Conservation (phyloP, 2,329 filamentous ascomycete species). For the Phyllosticta capitalensis region DNA sequence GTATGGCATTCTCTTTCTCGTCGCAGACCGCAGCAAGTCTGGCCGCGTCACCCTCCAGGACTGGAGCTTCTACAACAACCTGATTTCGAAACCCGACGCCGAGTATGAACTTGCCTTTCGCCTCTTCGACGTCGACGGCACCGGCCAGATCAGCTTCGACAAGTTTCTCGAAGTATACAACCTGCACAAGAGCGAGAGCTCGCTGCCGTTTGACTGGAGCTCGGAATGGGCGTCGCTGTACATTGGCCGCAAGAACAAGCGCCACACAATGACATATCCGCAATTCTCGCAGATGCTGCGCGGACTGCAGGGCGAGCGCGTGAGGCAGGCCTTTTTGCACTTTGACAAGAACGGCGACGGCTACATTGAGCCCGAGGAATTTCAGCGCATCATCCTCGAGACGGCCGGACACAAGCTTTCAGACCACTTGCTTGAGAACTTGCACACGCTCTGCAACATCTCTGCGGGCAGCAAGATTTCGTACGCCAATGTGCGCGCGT, state of each 20-base stretch:
- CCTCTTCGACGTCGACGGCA: conserved; percentile 80
- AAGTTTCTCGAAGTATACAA: conserved; percentile 79
- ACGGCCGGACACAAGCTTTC: conserved; percentile 94
- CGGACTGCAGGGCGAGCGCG: conserved; percentile 88
- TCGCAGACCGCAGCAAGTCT: conserved; percentile 69
- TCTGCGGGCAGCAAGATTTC: conserved; percentile 86
- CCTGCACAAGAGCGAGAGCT: conserved; percentile 74
- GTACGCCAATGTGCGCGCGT: conserved; percentile 93
- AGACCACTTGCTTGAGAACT: conserved; percentile 84
- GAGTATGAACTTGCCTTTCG: conserved; percentile 99
- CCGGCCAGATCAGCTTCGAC: conserved; percentile 80
- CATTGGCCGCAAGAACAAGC: conserved; percentile 75
- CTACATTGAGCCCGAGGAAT: conserved; percentile 91
- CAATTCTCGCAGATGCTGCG: conserved; percentile 98
- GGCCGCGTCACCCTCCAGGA: conserved; percentile 73
- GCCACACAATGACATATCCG: conserved; percentile 86
- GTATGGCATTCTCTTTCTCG: conserved; percentile 84
- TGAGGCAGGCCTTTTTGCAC: conserved; percentile 86
- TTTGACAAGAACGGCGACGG: conserved; percentile 89
- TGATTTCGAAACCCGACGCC: conserved; percentile 86
- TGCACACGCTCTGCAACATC: conserved; percentile 91
- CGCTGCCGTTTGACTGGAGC: conserved; percentile 92
- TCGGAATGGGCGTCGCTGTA: conserved; percentile 95
- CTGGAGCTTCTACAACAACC: conserved; percentile 89
- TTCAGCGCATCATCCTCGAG: conserved; percentile 91